Evolutionary conservation across 768 basidiomycete species (phyloP).

Genomic region (Mycena latifolia): DNA sequence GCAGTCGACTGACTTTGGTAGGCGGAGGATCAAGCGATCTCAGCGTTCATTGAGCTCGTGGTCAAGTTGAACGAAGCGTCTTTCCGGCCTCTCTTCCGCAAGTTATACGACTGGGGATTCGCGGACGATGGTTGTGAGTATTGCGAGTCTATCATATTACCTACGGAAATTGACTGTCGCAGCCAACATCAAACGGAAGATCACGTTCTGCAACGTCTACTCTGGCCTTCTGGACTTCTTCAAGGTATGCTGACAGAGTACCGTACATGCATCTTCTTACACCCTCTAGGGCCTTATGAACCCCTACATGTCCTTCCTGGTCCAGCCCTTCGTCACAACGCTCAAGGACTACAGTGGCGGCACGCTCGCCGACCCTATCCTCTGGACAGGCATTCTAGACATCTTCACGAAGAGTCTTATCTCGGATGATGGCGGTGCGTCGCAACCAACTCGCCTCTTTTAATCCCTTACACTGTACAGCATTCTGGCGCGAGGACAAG

Average conservation of each 20-base stretch:
- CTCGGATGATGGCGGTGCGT: constrained; percentile 85
- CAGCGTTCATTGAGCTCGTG: constrained; percentile 89
- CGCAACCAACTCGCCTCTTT: background rate
- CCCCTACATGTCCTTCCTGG: constrained; percentile 87
- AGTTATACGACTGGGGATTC: constrained; percentile 96
- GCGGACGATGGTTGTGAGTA: constrained; percentile 62
- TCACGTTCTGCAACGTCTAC: constrained; percentile 84
- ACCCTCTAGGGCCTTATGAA: constrained; percentile 80
- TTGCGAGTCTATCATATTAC: background rate
- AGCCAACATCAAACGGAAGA: constrained; percentile 62
- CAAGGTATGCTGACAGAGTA: constrained; percentile 65
- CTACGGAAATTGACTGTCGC: constrained; percentile 12
- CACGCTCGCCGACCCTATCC: constrained; percentile 47
- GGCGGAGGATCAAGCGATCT: constrained; percentile 67
- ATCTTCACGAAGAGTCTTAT: constrained; percentile 77
- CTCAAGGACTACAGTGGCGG: constrained; percentile 63
- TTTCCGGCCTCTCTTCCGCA: constrained; percentile 93
- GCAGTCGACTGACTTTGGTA: constrained; percentile 40
- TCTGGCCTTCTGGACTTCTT: constrained; percentile 85
- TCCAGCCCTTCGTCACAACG: constrained; percentile 74
- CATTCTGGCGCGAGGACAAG: constrained; percentile 92
- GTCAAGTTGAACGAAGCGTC: constrained; percentile 93
- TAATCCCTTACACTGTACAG: constrained; percentile 51
- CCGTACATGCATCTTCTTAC: background rate
- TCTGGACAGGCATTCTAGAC: constrained; percentile 76